phyloP scores from a whole-genome alignment of 2,329 filamentous ascomycete genomes.

The Emydomyces testavorans region DNA sequence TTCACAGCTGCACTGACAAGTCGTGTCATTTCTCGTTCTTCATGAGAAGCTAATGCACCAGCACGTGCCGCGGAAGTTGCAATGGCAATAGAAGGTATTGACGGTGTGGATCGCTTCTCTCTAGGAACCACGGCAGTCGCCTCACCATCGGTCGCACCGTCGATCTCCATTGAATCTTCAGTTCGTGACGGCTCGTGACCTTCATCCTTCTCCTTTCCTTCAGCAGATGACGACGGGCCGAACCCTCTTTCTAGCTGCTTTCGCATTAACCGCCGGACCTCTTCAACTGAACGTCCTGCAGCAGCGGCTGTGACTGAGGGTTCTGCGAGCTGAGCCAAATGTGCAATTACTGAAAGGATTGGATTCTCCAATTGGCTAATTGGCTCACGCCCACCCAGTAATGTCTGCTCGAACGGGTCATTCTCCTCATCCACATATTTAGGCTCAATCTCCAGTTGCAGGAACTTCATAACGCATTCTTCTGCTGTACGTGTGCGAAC shows the following conservation, averaged over 20 bases:
- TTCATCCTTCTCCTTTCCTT: slow-evolving; percentile 39
- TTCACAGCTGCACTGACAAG: slow-evolving; percentile 88
- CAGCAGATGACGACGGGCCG: slow-evolving; percentile 49
- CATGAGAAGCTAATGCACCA: slow-evolving; percentile 80
- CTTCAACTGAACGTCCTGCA: slow-evolving; percentile 73
- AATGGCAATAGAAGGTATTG: slow-evolving; percentile 53
- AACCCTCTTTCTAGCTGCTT: slow-evolving; percentile 59
- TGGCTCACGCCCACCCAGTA: slow-evolving; percentile 70
- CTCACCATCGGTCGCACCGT: slow-evolving; percentile 28
- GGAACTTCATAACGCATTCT: slow-evolving; percentile 92
- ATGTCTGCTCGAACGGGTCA: slow-evolving; percentile 44
- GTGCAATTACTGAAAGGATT: slow-evolving; percentile 89
- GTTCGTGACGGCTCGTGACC: slow-evolving; percentile 38
- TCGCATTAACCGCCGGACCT: slow-evolving; percentile 69
- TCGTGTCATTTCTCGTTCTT: slow-evolving; percentile 92
- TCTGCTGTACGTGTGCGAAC: slow-evolving; percentile 85
- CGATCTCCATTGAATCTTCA: slow-evolving; percentile 51
- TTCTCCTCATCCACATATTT: slow-evolving; percentile 72
- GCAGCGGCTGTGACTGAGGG: slow-evolving; percentile 83
- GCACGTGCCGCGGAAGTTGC: slow-evolving; percentile 77
- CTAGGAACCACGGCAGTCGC: slow-evolving; percentile 32
- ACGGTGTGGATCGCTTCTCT: slow-evolving; percentile 38
- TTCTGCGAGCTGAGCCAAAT: slow-evolving; percentile 81
- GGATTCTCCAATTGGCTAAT: slow-evolving; percentile 92
- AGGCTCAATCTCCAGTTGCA: slow-evolving; percentile 94